Evolutionary conservation across 306 rosid genomes (phyloP), one percentile per base, ranked within the genome.

Genomic region (Leucaena leucocephala): DNA sequence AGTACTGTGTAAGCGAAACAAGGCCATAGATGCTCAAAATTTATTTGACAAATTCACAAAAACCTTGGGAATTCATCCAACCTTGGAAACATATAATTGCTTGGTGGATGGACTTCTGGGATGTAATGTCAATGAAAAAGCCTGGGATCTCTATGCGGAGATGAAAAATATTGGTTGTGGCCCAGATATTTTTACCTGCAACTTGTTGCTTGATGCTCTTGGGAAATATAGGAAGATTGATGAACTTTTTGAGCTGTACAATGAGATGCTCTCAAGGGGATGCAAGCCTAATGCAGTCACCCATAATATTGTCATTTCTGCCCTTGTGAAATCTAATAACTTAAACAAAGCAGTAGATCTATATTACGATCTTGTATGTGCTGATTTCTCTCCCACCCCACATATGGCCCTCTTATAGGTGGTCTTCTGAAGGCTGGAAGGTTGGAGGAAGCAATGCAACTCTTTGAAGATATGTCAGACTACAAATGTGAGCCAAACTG

Each of bases 361-460:
- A 48, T 95, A 89, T 83, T 95, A 87, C 77, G 98, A 92, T 78
- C 92, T 92, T 45, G 27, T 92, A 38, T 86, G 97, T 85, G 88
- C 87, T 49, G 92, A 89, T 84, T 95, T 92, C 87, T 80, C 83
- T 83, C 98, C 98, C 76, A 92, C 98, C 65, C 97, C 98, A 92
- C 98, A 46, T 95, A 87, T 74, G 98, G 97, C 48, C 98, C 98
- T 76, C 89, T 94, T 62, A 78, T 94, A 71, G 95, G 88, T 43
- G 98, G 97, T 62, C 97, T 92, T 82, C 68, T 86, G 74, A 94
- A 94, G 89, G 89, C 84, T 10, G 91, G 94, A 79, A 89, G 92
- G 81, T 80, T 54, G 3, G 97, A 92, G 42, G 94, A 94, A 84
- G 98, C 95, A 46, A 86, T 91, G 93, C 77, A 75, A 55, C 83